Percentiles rank a stretch among this genome's conserved stretches.
phyloP scores from a whole-genome alignment of 768 basidiomycete species.

The Tricholoma matsutake region DNA sequence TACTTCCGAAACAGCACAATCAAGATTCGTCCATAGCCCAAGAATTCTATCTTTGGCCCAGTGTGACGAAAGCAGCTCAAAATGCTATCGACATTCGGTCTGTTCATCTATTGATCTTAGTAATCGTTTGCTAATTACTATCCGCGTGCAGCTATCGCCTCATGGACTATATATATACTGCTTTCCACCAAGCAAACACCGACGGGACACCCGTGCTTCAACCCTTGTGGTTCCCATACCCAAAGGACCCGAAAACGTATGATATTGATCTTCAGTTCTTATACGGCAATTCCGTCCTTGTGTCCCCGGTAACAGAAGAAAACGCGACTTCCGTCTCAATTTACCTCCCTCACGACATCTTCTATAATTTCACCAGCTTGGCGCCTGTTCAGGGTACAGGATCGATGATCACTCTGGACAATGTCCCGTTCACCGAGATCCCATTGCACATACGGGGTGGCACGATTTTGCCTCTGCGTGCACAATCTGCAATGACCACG shows the following conservation, averaged over 20 bases:
- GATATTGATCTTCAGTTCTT: constrained; percentile 67
- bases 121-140: background rate
- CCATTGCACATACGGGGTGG: constrained; percentile 64
- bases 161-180: constrained; percentile 69
- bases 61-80: constrained; percentile 54
- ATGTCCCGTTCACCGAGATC: constrained; percentile 55
- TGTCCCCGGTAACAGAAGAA: constrained; percentile 65
- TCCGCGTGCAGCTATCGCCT: constrained; percentile 50
- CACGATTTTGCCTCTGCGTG: constrained; percentile 54
- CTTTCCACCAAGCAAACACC: constrained; percentile 54
- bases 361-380: constrained; percentile 61
- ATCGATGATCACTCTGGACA: constrained; percentile 37
- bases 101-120: constrained; percentile 10
- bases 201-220: constrained; percentile 66
- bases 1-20: constrained; percentile 45
- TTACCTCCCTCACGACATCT: constrained; percentile 62
- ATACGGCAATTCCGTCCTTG: constrained; percentile 63
- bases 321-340: constrained; percentile 53
- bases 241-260: constrained; percentile 56
- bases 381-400: constrained; percentile 48
- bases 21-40: constrained; percentile 49
- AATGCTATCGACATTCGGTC: constrained; percentile 61
- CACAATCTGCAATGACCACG: constrained; percentile 58
- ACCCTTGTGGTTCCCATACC: constrained; percentile 67
- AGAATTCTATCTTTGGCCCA: constrained; percentile 67